Conservation (phyloP, 2,329 filamentous ascomycete species). For the Penicillium sp. region DNA sequence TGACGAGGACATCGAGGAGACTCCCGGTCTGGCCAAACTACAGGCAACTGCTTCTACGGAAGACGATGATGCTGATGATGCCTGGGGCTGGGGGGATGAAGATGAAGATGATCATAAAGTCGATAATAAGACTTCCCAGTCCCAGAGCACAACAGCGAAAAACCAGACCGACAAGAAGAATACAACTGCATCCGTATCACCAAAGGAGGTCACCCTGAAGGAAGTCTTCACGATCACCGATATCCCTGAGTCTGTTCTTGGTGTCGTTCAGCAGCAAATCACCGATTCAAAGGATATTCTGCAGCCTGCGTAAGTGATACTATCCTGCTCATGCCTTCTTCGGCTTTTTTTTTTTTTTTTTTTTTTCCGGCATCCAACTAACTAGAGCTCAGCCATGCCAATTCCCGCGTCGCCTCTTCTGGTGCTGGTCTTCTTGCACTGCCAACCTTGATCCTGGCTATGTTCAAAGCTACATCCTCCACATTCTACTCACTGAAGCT, state of each 20-base stretch:
- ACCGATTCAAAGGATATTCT: slow-evolving; percentile 43
- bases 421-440: slow-evolving; percentile 46
- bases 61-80: slow-evolving; percentile 55
- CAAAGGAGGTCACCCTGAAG: slow-evolving; percentile 70
- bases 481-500: slow-evolving; percentile 47
- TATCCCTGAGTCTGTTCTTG: slow-evolving; percentile 73
- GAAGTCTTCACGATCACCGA: slow-evolving; percentile 89
- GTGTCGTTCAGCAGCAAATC: slow-evolving; percentile 44
- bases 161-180: slow-evolving; percentile 27
- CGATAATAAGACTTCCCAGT: slow-evolving; percentile 17
- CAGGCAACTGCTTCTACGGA: slow-evolving; percentile 18
- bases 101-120: slow-evolving; percentile 39
- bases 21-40: slow-evolving; percentile 24
- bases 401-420: slow-evolving; percentile 42
- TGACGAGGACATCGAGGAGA: slow-evolving; percentile 41
- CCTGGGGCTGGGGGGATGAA: slow-evolving; percentile 85
- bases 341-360: background rate
- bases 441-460: slow-evolving; percentile 50
- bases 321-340: background rate
- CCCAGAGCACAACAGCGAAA: slow-evolving; percentile 17
- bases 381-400: slow-evolving; percentile 31
- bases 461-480: slow-evolving; percentile 52
- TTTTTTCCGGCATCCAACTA: slow-evolving; percentile 20
- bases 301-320: slow-evolving; percentile 36
- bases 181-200: slow-evolving; percentile 14